phyloP scores from a whole-genome alignment of 306 rosid genomes.

The Comarum palustre region DNA sequence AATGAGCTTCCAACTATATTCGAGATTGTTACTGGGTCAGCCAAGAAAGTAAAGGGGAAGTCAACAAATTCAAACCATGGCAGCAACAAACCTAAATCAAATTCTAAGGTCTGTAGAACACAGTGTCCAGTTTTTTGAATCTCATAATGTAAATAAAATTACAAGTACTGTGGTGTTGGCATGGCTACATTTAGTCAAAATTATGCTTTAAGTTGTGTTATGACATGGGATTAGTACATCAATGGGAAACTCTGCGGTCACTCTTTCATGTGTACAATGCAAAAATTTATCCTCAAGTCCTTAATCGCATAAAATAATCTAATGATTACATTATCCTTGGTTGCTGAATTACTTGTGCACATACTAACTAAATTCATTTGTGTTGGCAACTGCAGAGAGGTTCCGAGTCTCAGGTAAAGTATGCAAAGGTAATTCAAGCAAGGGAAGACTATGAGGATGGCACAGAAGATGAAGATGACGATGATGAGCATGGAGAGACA shows the following conservation, averaged over 20 bases:
- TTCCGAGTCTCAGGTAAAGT: conserved; percentile 53
- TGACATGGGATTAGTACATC: not conserved
- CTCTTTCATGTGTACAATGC: not conserved
- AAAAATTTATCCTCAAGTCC: not conserved
- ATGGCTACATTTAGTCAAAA: not conserved
- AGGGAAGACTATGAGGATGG: conserved; percentile 50
- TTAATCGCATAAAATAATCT: not conserved
- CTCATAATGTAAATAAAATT: not conserved
- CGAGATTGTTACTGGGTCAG: conserved; percentile 64
- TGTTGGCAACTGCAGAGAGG: conserved; percentile 48
- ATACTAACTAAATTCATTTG: conserved; percentile 13
- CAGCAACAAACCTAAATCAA: conserved; percentile 64
- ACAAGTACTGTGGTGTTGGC: not conserved
- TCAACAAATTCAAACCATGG: conserved; percentile 65
- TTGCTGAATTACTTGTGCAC: not conserved
- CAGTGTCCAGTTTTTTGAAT: not conserved
- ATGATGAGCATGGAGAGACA: conserved; percentile 75
- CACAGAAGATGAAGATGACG: conserved; percentile 62
- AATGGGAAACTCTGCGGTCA: not conserved
- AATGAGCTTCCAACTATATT: conserved; percentile 85
- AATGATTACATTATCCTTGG: not conserved
- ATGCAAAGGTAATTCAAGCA: conserved; percentile 36
- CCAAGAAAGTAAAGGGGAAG: conserved; percentile 71
- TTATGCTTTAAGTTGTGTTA: not conserved
- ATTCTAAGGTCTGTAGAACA: conserved; percentile 49